Evolutionary conservation across 768 basidiomycete genomes (phyloP).

Genomic region (Kwoniella sp.): DNA sequence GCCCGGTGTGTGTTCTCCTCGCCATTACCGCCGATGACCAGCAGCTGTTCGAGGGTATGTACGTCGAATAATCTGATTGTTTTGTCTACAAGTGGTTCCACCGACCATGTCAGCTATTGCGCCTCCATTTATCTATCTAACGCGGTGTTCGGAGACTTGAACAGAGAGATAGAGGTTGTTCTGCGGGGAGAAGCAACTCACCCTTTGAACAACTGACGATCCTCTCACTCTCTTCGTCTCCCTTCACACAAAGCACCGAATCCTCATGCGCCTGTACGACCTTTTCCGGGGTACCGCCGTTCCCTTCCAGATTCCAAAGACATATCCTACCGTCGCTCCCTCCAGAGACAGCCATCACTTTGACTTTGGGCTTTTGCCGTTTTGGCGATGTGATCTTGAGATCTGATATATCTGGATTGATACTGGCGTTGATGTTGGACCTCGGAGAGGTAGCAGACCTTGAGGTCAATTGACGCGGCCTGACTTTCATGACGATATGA

Average conservation of each 20-base stretch:
- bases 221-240: constrained; percentile 36
- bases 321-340: constrained; percentile 52
- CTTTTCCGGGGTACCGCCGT: constrained; percentile 35
- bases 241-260: constrained; percentile 50
- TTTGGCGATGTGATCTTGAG: neutral
- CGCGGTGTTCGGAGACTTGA: no score
- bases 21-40: constrained; percentile 36
- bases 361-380: constrained; percentile 6
- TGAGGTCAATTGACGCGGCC: neutral
- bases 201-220: constrained; percentile 54
- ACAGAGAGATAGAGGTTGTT: no score
- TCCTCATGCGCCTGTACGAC: constrained; percentile 42
- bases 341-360: constrained; percentile 41
- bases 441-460: neutral
- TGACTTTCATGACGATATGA: constrained; percentile 23
- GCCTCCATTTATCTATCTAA: no score
- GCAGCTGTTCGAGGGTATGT: constrained; percentile 38
- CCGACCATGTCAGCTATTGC: no score
- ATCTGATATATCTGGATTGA: neutral
- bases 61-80: constrained; percentile 50
- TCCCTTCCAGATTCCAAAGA: constrained; percentile 49
- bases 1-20: constrained; percentile 29
- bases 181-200: no score
- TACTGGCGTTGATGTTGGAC: neutral
- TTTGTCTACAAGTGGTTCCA: constrained; percentile 33